Base-by-base conservation (phyloP, 2,329 filamentous ascomycete species). In the Epichloe glyceriae region DNA sequence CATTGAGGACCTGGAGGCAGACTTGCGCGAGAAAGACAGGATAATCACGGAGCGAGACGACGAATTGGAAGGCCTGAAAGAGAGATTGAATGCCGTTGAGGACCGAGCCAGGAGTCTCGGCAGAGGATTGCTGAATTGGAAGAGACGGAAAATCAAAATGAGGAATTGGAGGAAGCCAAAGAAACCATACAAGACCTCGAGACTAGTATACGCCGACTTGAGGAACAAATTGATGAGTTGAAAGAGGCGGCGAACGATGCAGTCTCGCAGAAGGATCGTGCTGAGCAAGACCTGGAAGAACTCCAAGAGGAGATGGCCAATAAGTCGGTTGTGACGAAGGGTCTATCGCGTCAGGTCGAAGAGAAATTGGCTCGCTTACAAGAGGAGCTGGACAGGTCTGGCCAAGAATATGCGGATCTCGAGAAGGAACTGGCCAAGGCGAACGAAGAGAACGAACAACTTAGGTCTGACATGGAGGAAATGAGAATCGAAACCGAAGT, bases 241-340 rank as follows among this genome's bases (percentile, higher is more conserved):
- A 78, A 74, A 56, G 71, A 76, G 12, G 75, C 75, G 56, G 65
- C 77, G 17, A 68, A 79, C 38, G 71, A 78, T 48, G 78, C 80
- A 0, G 53, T 73, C 7, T 62, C 68, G 1, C 73, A 81, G 51
- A 79, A 78, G 56, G 70, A 78, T 20, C 73, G 75, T 33, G 80
- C 80, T 2, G 76, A 82, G 57, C 68, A 67, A 6, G 75, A 84
- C 52, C 68, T 84, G 15, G 74, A 82, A 57, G 80, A 84, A 59
- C 72, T 89, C 22, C 84, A 86, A 54, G 83, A 87, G 50, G 86
- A 89, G 59, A 80, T 89, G 75, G 77, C 84, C 20, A 83, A 90
- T 66, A 89, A 88, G 58, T 90, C 86, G 0, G 76, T 88, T 38
- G 80, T 80, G 49, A 86, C 84, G 12, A 88, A 86, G 61, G 85